Evolutionary conservation across 805 yeast species (phyloP).

Genomic region (Candida nonsorbophila): DNA sequence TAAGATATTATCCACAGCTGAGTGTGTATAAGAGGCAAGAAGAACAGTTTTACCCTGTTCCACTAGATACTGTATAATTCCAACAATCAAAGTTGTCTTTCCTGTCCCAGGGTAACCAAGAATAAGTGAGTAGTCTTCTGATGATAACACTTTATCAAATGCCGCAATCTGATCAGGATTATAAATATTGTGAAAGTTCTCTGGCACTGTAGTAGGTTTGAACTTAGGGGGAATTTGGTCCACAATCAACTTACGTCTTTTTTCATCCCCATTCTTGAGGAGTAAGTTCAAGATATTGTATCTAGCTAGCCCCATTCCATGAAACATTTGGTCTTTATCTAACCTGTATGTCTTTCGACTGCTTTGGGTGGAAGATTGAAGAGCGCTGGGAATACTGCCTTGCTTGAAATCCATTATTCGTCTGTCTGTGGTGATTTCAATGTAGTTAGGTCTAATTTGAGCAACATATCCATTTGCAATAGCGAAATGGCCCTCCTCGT

Average conservation of each 20-base stretch:
- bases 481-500: slow-evolving; percentile 73
- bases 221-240: slow-evolving; percentile 48
- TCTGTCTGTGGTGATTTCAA: slow-evolving; percentile 51
- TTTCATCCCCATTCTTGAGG: slow-evolving; percentile 41
- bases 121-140: slow-evolving; percentile 73
- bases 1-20: slow-evolving; percentile 92
- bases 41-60: slow-evolving; percentile 61
- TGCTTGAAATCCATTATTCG: slow-evolving; percentile 47
- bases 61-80: slow-evolving; percentile 59
- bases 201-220: slow-evolving; percentile 13
- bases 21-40: slow-evolving; percentile 84
- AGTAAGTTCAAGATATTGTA: slow-evolving; percentile 71
- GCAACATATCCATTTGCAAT: slow-evolving; percentile 59
- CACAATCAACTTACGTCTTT: slow-evolving; percentile 45
- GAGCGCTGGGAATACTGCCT: slow-evolving; percentile 42
- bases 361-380: neutral
- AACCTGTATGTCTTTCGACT: slow-evolving; percentile 45
- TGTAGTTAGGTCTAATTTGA: slow-evolving; percentile 31
- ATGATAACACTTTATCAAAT: slow-evolving; percentile 53
- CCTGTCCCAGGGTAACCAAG: slow-evolving; percentile 99
- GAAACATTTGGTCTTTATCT: slow-evolving; percentile 75
- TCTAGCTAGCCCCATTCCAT: slow-evolving; percentile 71
- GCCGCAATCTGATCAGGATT: slow-evolving; percentile 74
- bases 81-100: slow-evolving; percentile 65
- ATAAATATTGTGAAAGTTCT: slow-evolving; percentile 23